Conservation (phyloP, 2,329 filamentous ascomycete genomes). For the Fusarium bactridioides region DNA sequence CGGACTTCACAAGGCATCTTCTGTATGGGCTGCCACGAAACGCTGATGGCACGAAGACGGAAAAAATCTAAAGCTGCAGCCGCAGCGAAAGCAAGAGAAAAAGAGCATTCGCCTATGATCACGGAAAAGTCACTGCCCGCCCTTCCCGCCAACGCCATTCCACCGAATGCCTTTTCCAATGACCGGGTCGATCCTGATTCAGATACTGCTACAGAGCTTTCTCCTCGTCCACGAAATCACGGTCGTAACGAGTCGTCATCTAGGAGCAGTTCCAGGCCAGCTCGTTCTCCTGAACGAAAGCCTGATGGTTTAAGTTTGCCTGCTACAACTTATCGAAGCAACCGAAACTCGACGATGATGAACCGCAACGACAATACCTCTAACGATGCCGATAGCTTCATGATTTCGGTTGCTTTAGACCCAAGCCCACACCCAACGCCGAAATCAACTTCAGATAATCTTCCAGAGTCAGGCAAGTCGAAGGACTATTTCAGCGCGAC, state of each 20-base stretch:
- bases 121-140: slow-evolving; percentile 94
- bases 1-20: slow-evolving; percentile 98
- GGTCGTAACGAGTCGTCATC: slow-evolving; percentile 63
- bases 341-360: slow-evolving; percentile 75
- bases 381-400: slow-evolving; percentile 72
- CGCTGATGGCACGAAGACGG: slow-evolving; percentile 88
- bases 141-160: slow-evolving; percentile 77
- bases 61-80: slow-evolving; percentile 81
- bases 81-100: slow-evolving; percentile 66
- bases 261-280: slow-evolving; percentile 60
- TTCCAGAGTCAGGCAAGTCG: slow-evolving; percentile 54
- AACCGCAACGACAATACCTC: slow-evolving; percentile 54
- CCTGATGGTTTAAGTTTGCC: slow-evolving; percentile 74
- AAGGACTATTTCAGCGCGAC: slow-evolving; percentile 65
- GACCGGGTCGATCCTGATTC: slow-evolving; percentile 67
- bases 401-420: slow-evolving; percentile 79
- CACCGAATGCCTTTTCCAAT: slow-evolving; percentile 68
- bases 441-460: slow-evolving; percentile 59
- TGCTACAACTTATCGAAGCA: slow-evolving; percentile 78
- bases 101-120: slow-evolving; percentile 71
- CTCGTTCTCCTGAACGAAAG: slow-evolving; percentile 64
- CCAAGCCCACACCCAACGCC: slow-evolving; percentile 69
- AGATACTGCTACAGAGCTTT: slow-evolving; percentile 74
- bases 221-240: slow-evolving; percentile 67
- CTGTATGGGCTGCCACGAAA: slow-evolving; percentile 99